A percentile compares a stretch with the other conserved stretches of the same genome.
Conservation (phyloP, 805 yeast species). For the Pichia manshurica region DNA sequence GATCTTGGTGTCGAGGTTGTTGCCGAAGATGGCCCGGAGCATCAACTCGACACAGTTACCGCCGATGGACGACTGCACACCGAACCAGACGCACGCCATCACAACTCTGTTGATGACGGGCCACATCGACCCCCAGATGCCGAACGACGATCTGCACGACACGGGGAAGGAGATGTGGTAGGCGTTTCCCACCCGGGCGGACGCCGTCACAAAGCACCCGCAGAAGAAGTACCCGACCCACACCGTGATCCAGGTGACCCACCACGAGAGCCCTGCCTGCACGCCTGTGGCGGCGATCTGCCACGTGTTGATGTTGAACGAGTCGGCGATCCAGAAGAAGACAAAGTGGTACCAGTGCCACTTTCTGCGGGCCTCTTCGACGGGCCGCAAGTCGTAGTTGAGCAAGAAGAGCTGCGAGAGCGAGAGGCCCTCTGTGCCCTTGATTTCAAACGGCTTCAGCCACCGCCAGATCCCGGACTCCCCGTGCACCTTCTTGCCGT, state of each 20-base stretch:
- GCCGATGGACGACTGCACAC: constrained; percentile 81
- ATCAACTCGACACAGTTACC: constrained; percentile 76
- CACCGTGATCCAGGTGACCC: constrained; percentile 86
- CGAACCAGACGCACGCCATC: constrained; percentile 74
- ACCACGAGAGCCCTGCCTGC: constrained; percentile 74
- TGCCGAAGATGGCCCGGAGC: constrained; percentile 72
- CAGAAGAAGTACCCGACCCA: constrained; percentile 77
- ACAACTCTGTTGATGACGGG: constrained; percentile 84
- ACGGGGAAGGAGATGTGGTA: constrained; percentile 87
- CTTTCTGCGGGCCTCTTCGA: constrained; percentile 64
- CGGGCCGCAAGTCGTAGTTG: constrained; percentile 75
- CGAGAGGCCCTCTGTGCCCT: constrained; percentile 35
- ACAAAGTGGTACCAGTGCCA: constrained; percentile 84
- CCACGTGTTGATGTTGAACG: constrained; percentile 87
- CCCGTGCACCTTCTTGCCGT: neutral
- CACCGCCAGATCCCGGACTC: constrained; percentile 11
- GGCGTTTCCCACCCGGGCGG: constrained; percentile 73
- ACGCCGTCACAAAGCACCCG: constrained; percentile 61
- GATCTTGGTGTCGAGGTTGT: constrained; percentile 53
- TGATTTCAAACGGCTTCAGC: constrained; percentile 21
- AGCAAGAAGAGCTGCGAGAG: constrained; percentile 58
- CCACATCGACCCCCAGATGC: constrained; percentile 83
- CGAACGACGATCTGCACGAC: constrained; percentile 74
- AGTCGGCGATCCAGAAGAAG: constrained; percentile 83
- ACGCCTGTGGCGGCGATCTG: constrained; percentile 87